Evolutionary conservation across 805 yeast species (phyloP), one percentile per base, ranked within the genome.

Genomic region (Cyberlindnera bimundalis): DNA sequence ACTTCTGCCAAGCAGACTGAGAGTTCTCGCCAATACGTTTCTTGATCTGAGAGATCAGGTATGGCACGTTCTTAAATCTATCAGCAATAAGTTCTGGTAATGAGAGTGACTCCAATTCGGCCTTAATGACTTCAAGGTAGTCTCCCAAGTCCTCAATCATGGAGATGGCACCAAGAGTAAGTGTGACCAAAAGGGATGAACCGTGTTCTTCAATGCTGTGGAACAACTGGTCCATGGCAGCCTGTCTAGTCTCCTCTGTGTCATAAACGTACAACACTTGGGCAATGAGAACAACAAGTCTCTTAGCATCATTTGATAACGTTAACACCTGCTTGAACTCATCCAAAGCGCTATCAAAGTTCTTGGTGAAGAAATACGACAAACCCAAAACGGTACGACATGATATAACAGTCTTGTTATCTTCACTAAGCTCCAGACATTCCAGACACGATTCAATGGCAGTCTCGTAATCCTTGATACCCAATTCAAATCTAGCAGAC

Each of bases 201-300:
- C 95, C 96, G 42, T 74, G 61, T 4, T 64, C 67, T 45, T 75
- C 81, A 29, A 89, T 76, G 51, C 72, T 78, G 18, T 73, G 70
- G 51, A 84, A 82, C 32, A 91, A 62, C 59, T 88, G 96, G 52
- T 89, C 96, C 34, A 85, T 56, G 0, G 97, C 96, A 1, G 89
- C 90, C 47, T 79, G 83, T 43, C 78, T 81, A 1, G 93, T 79
- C 5, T 84, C 93, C n/a, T 74, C 78, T 0, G 79, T 74, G n/a
- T 79, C 84, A 42, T 76, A 76, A 2, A 87, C 86, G 65, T 82
- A 84, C 36, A 93, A 67, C 1, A 90, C 83, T 56, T 89, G 95
- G 0, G 93, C 78, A 16, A 87, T 72, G 21, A 91, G 62, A 6
- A 82, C 76, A 13, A 87, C 79, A n/a, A 88, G 70, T 46, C 81